Evolutionary conservation across 306 rosid species (phyloP).

Genomic region (Citrullus amarus): DNA sequence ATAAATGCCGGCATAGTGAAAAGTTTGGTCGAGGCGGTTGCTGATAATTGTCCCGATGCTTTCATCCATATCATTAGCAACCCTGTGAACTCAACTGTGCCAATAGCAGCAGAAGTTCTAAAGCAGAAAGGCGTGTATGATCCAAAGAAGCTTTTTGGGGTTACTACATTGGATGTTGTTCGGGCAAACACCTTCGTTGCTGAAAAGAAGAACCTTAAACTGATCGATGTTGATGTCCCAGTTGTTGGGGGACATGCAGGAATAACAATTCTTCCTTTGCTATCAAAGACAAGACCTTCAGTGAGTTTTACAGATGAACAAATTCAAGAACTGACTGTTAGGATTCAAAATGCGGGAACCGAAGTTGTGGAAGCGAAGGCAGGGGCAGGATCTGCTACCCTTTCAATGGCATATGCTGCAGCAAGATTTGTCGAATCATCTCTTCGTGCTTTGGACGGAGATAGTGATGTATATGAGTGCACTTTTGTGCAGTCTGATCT

Average conservation of each 20-base stretch:
- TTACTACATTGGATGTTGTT: constrained; percentile 89
- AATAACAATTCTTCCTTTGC: constrained; percentile 76
- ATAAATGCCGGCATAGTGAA: constrained; percentile 89
- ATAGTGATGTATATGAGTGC: constrained; percentile 88
- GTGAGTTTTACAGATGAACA: constrained; percentile 64
- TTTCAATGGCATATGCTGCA: constrained; percentile 99
- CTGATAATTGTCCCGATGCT: constrained; percentile 88
- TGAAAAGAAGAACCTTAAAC: constrained; percentile 71
- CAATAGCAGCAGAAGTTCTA: constrained; percentile 83
- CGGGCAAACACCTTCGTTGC: constrained; percentile 99
- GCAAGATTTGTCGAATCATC: constrained; percentile 96
- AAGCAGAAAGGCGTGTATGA: constrained; percentile 86
- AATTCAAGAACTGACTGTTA: constrained; percentile 55
- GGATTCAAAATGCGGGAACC: constrained; percentile 95
- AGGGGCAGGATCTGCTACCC: constrained; percentile 92
- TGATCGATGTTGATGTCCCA: constrained; percentile 96
- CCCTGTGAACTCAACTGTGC: constrained; percentile 91
- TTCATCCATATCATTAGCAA: constrained; percentile 83
- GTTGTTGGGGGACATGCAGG: constrained; percentile 98
- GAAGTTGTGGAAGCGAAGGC: constrained; percentile 99
- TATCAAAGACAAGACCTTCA: constrained; percentile 77
- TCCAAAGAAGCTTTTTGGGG: constrained; percentile 92
- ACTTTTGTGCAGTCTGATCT: constrained; percentile 65
- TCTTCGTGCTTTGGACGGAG: constrained; percentile 92
- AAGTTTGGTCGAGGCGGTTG: constrained; percentile 74